Conservation (phyloP, 208 protist genomes). For the Leptomonas pyrrhocoris region DNA sequence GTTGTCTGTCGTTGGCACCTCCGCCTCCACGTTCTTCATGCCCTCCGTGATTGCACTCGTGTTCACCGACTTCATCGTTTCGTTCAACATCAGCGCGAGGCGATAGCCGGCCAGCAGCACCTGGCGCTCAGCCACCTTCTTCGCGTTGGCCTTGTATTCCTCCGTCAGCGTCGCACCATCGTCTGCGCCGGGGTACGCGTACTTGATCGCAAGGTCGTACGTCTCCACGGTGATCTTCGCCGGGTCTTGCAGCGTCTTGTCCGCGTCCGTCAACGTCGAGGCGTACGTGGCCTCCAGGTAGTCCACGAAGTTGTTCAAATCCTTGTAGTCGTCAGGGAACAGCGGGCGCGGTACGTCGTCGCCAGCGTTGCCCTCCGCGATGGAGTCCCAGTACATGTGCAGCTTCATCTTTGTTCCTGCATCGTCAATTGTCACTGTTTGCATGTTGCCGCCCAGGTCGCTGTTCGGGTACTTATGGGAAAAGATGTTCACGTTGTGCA, state of each 20-base stretch:
- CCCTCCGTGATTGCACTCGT: slow-evolving; percentile 3
- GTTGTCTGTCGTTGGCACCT: slow-evolving; percentile 13
- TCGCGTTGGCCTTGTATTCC: slow-evolving; percentile 33
- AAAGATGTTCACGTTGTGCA: slow-evolving; percentile 45
- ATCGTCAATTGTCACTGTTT: slow-evolving; percentile 26
- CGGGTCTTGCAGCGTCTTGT: slow-evolving; percentile 14
- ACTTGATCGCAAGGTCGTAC: slow-evolving; percentile 7
- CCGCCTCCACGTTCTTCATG: slow-evolving; percentile 20
- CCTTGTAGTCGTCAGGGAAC: slow-evolving; percentile 24
- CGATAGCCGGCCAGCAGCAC: slow-evolving; percentile 34
- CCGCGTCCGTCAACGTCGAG: slow-evolving; percentile 25
- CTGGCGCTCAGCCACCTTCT: slow-evolving; percentile 19
- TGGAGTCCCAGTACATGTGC: slow-evolving; percentile 63
- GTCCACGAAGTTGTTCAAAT: slow-evolving; percentile 38
- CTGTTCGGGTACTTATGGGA: slow-evolving; percentile 38
- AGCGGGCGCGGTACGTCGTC: slow-evolving; percentile 36
- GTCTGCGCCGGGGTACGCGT: slow-evolving; percentile 39
- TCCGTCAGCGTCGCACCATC: slow-evolving; percentile 34
- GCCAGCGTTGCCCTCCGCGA: slow-evolving; percentile 32
- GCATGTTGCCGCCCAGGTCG: slow-evolving; percentile 56
- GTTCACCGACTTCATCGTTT: slow-evolving; percentile 14
- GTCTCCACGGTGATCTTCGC: slow-evolving; percentile 8
- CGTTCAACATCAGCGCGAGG: slow-evolving; percentile 30
- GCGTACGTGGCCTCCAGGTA: slow-evolving; percentile 51
- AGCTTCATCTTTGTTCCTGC: slow-evolving; percentile 35